These are phyloP conservation scores for Ascosphaera pollenicola DNA, from an alignment of 2,329 filamentous ascomycete species.

Conservation along the genomic window DNA sequence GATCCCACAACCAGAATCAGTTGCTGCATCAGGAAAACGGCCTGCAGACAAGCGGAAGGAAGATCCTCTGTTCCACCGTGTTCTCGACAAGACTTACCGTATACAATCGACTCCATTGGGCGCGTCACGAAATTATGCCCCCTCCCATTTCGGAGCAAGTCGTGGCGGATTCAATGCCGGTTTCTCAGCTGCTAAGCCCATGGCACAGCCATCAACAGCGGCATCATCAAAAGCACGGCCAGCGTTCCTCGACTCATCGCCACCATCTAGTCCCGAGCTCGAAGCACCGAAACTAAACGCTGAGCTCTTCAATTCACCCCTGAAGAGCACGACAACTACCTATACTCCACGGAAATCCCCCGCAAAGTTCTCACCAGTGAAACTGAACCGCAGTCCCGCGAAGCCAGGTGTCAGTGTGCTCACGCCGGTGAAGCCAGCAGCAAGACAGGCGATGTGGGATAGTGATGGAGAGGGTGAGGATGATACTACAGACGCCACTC, in stretches of 20 bases:
- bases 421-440: constrained; percentile 36
- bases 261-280: constrained; percentile 54
- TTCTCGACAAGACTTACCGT: constrained; percentile 92
- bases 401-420: constrained; percentile 74
- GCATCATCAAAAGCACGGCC: constrained; percentile 6
- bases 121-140: constrained; percentile 7
- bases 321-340: constrained; percentile 13
- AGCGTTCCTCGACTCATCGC: constrained; percentile 25
- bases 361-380: constrained; percentile 16
- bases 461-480: constrained; percentile 42
- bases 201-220: constrained; percentile 10
- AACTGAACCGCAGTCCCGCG: constrained; percentile 28
- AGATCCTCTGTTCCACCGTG: constrained; percentile 67
- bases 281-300: constrained; percentile 63
- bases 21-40: no score
- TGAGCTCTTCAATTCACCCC: constrained; percentile 64
- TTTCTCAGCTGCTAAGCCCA: constrained; percentile 11
- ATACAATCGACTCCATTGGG: constrained; percentile 78
- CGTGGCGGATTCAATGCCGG: constrained; percentile 5
- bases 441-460: constrained; percentile 36
- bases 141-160: constrained; percentile 14
- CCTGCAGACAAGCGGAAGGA: constrained; percentile 20
- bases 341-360: constrained; percentile 21
- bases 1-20: constrained; percentile 19
- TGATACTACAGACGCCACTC: constrained; percentile 33